phyloP scores from a whole-genome alignment of 805 yeast species.

The Barnettozyma siamensis region DNA sequence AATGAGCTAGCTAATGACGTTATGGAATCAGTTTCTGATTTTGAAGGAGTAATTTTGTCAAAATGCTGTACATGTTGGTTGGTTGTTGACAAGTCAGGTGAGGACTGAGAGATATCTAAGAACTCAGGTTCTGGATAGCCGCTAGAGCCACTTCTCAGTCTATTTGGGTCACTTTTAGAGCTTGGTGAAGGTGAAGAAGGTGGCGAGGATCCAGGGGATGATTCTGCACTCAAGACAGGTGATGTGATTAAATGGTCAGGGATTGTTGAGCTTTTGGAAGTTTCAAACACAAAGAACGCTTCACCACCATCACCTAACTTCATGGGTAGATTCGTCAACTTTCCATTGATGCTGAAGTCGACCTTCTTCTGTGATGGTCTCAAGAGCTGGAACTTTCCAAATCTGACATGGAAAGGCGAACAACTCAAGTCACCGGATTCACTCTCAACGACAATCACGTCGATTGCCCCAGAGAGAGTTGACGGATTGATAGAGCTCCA shows the following conservation, averaged over 20 bases:
- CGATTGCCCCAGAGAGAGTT: conserved; percentile 94
- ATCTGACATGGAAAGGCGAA: conserved; percentile 94
- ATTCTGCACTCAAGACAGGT: conserved; percentile 24
- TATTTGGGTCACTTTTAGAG: conserved; percentile 1
- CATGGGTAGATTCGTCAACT: conserved; percentile 82
- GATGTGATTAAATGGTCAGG: conserved; percentile 61
- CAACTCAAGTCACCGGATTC: conserved; percentile 73
- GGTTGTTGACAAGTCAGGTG: conserved; percentile 11
- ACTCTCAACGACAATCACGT: conserved; percentile 90
- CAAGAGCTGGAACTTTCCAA: conserved; percentile 88
- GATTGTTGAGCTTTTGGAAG: conserved; percentile 51
- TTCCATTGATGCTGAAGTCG: conserved; percentile 80
- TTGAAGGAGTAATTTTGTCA: not conserved
- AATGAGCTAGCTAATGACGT: conserved; percentile 18
- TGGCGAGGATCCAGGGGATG: conserved; percentile 20
- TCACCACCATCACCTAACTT: conserved; percentile 97
- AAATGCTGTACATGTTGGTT: conserved; percentile 1
- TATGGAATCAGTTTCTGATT: conserved; percentile 10
- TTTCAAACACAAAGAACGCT: conserved; percentile 94
- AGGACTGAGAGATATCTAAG: conserved; percentile 35
- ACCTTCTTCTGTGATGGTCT: conserved; percentile 95
- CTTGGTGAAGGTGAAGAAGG: conserved; percentile 18
- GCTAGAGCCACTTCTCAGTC: not conserved
- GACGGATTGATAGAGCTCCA: conserved; percentile 98
- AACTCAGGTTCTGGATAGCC: conserved; percentile 43